These are phyloP conservation scores for Tetraselmis striata DNA, from an alignment of 139 green algal genomes.

Conservation along the genomic window DNA sequence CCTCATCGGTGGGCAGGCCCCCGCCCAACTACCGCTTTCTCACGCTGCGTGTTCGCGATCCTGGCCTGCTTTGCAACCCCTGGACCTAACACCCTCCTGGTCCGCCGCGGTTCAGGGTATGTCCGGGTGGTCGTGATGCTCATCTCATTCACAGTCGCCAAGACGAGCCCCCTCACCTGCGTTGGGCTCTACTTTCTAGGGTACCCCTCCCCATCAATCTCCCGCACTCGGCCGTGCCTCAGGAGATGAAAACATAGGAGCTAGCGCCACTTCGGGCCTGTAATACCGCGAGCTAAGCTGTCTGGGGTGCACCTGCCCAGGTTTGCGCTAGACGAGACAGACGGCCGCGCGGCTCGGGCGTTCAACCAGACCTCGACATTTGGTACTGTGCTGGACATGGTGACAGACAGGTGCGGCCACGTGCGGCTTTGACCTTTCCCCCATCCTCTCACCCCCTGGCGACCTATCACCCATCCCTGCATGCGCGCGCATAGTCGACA, in stretches of 20 bases:
- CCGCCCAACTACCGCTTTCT: neutral
- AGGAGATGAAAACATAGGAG: too few relatives aligned
- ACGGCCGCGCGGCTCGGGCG: slow-evolving; percentile 78
- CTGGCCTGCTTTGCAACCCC: neutral
- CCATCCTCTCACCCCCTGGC: neutral
- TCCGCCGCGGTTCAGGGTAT: slow-evolving; percentile 61
- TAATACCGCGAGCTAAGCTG: too few relatives aligned
- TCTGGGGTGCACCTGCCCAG: too few relatives aligned
- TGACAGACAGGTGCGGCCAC: slow-evolving; percentile 79
- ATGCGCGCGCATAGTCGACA: neutral
- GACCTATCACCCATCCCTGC: neutral
- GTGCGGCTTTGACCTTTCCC: too few relatives aligned
- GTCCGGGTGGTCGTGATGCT: slow-evolving; percentile 53
- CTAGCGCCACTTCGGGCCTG: too few relatives aligned
- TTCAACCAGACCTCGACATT: slow-evolving; percentile 81
- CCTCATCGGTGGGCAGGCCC: slow-evolving; percentile 64
- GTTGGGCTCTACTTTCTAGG: slow-evolving; percentile 19
- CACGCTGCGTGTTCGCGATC: neutral
- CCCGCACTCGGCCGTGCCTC: too few relatives aligned
- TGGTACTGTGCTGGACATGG: slow-evolving; percentile 93
- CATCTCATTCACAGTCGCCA: slow-evolving; percentile 62
- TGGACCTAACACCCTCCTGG: neutral
- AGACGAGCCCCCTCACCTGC: slow-evolving; percentile 35
- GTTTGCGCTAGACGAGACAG: slow-evolving; percentile 91
- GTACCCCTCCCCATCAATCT: too few relatives aligned